Base-by-base conservation (phyloP, 73 alveolate species). In the Tetrahymena elliotti region DNA sequence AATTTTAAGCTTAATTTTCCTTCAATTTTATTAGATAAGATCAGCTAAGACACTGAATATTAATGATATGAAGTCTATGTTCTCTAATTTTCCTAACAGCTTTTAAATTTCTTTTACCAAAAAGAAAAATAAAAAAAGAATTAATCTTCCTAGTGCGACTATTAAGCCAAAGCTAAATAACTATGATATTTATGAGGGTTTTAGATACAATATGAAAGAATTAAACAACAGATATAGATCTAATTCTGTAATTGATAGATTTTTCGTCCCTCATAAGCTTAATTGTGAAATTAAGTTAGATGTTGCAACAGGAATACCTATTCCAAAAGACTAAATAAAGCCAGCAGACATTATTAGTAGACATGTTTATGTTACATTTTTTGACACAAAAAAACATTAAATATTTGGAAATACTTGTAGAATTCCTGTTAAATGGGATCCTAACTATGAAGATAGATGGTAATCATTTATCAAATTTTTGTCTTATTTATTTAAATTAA, bases 381-480 rank as follows among this genome's bases (percentile, higher is more conserved):
- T 94, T 31, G 96, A 94, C 47, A 94, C 93, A 16, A 83, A 88
- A 0, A 39, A 39, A 22, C 84, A 94, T 83, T 35, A 53, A 88
- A 84, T 88, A 83, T 94, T 84, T 40, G 93, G 95, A 9, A 94
- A 94, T 88, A 38, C 93, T 8, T 41, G 93, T 18, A 84, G 93
- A n/a, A 41, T 94, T 16, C 96, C 96, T 13, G 95, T 94, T 33
- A 35, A 38, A 47, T 94, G 96, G 96, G 93, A 92, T 15, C 38
- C 93, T 16, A 94, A 94, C 41, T 94, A 94, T 92, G 96, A 94
- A 88, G 96, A 94, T 88, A 94, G 96, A 94, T 94, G 96, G 96
- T 33, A 52, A 8, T 18, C 1, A 18, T 47, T 4, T 47, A 18
- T 8, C 9, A 27, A 47, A 47, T 47, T 47, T 47, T 47, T 8